Conservation (phyloP, 345 rosid genomes). For the Barbarea vulgaris region DNA sequence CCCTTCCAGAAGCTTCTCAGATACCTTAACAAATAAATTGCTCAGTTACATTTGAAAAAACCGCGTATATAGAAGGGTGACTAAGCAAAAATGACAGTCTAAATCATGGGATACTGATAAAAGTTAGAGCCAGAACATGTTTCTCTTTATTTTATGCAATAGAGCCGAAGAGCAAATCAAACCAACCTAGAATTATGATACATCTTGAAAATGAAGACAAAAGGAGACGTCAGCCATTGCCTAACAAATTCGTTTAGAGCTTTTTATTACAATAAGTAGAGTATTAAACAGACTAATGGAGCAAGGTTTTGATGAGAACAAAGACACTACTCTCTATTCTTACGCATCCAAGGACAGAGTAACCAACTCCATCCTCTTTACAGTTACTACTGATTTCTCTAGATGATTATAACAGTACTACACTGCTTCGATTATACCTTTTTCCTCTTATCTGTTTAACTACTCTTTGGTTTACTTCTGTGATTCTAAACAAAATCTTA, state of each 20-base stretch:
- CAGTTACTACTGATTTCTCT: too few relatives aligned
- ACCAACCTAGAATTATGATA: background rate
- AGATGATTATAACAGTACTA: too few relatives aligned
- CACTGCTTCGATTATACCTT: too few relatives aligned
- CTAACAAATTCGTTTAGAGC: background rate
- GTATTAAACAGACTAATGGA: too few relatives aligned
- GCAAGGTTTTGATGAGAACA: background rate
- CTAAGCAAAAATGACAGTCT: background rate
- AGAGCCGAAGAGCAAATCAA: background rate
- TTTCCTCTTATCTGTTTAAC: too few relatives aligned
- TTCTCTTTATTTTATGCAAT: background rate
- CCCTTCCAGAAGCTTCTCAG: constrained; percentile 67
- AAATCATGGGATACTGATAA: background rate
- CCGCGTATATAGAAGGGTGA: background rate
- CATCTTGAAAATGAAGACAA: background rate
- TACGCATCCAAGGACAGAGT: too few relatives aligned
- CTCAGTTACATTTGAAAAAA: constrained; percentile 6
- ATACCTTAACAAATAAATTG: constrained; percentile 53
- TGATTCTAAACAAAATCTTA: background rate
- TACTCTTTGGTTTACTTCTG: background rate
- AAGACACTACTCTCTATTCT: too few relatives aligned
- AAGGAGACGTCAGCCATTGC: background rate
- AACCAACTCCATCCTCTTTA: too few relatives aligned
- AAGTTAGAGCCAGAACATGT: constrained; percentile 13
- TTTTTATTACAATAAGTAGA: background rate